Evolutionary conservation across 1,139 yeast genomes (phyloP), one percentile per base, ranked within the genome.

Genomic region (Geotrichum citri-aurantii): DNA sequence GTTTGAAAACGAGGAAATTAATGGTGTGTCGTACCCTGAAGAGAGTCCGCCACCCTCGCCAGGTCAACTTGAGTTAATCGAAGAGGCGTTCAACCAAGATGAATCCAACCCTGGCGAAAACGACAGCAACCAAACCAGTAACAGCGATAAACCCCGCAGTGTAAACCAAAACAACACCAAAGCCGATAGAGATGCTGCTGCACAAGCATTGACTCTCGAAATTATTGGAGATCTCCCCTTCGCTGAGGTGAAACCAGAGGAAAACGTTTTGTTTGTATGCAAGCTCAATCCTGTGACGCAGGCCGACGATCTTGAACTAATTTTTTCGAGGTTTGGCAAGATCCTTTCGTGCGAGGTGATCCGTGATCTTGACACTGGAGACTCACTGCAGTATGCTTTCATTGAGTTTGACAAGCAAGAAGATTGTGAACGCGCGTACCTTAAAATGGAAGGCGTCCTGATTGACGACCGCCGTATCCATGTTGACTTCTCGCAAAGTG

Each of bases 401-500:
- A 80, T 85, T 27, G 88, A 85, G 65, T 84, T 73, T 66, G 78
- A 74, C 27, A 68, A 71, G 1, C 74, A 75, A 61, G 71, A 72
- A 44, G 77, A 78, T 48, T 85, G 88, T 54, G 90, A 85, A 64
- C 64, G 68, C 27, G 90, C 90, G 0, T 85, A 82, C 66, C 71
- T 75, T 57, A 81, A 80, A 65, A 81, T 85, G 81, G 81, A 82
- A 50, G 80, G 79, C 12, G 86, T 82, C 8, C 66, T 85, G 52
- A 82, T 85, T 48, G 91, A 85, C 66, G 91, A 86, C 57, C 71
- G 80, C 37, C 75, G 86, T 55, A 79, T 85, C 29, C 82, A 82
- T 61, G 86, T 85, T 54, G 90, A 85, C 68, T 85, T 85, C 73
- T 81, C 86, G 54, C 91, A 85, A 66, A 81, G 87, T 63, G 76